Conservation (phyloP, 257 asterid species). For the Thymus mandschuricus region DNA sequence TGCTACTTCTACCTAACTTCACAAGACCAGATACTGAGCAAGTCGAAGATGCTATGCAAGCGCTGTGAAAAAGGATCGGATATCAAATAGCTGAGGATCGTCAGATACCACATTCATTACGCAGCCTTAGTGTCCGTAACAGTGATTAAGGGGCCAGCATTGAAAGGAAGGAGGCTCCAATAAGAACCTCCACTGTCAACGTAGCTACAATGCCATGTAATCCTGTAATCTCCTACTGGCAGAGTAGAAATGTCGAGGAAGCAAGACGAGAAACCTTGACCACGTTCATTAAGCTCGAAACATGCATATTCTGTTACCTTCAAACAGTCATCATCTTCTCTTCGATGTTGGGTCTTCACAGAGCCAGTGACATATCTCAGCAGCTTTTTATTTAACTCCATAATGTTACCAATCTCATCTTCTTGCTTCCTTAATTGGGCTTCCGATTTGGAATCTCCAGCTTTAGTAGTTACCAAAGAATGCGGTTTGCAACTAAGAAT, state of each 20-base stretch:
- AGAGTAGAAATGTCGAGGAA: slow-evolving; percentile 68
- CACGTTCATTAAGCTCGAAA: slow-evolving; percentile 54
- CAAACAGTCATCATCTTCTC: slow-evolving; percentile 23
- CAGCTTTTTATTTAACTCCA: slow-evolving; percentile 58
- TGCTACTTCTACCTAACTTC: too few relatives aligned
- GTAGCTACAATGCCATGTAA: slow-evolving; percentile 75
- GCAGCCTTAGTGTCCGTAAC: slow-evolving; percentile 24
- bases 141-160: slow-evolving; percentile 53
- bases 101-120: slow-evolving; percentile 8
- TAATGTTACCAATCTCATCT: slow-evolving; percentile 42
- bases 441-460: slow-evolving; percentile 33
- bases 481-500: slow-evolving; percentile 53
- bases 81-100: neutral
- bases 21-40: too few relatives aligned
- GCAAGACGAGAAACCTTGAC: slow-evolving; percentile 87
- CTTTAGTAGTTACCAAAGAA: slow-evolving; percentile 24
- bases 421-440: slow-evolving; percentile 35
- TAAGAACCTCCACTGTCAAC: slow-evolving; percentile 66
- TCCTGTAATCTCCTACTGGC: slow-evolving; percentile 65
- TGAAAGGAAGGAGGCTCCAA: slow-evolving; percentile 66
- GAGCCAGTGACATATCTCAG: slow-evolving; percentile 45
- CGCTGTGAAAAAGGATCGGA: neutral
- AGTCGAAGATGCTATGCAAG: too few relatives aligned
- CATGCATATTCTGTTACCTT: slow-evolving; percentile 44
- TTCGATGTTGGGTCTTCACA: slow-evolving; percentile 27